Conservation (phyloP, 306 rosid genomes). For the Sicyos edulis region DNA sequence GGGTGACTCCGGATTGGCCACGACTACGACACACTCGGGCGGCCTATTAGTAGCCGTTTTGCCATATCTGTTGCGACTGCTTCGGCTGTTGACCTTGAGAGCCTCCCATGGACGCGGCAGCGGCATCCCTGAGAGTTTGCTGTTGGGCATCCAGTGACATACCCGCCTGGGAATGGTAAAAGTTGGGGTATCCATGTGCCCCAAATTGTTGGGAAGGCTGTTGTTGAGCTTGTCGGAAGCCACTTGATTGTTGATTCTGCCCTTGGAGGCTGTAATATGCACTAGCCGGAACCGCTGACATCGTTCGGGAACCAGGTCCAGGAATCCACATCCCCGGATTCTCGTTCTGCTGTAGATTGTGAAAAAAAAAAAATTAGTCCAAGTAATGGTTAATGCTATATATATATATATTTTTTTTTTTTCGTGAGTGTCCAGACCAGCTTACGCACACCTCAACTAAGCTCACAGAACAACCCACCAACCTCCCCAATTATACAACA, state of each 20-base stretch:
- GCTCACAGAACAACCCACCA: too few relatives aligned
- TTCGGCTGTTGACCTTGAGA: slow-evolving; percentile 77
- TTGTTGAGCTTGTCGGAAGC: slow-evolving; percentile 90
- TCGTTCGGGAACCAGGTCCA: slow-evolving; percentile 91
- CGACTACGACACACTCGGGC: slow-evolving; percentile 39
- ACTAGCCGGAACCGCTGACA: slow-evolving; percentile 79
- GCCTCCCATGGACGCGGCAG: slow-evolving; percentile 42
- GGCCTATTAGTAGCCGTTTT: slow-evolving; percentile 74
- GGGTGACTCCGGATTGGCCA: slow-evolving; percentile 48
- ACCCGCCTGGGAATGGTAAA: slow-evolving; percentile 79
- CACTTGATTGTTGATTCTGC: slow-evolving; percentile 74
- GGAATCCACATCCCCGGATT: slow-evolving; percentile 95
- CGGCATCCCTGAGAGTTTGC: slow-evolving; percentile 68
- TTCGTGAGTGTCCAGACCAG: too few relatives aligned
- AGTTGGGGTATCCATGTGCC: slow-evolving; percentile 65
- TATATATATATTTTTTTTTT: too few relatives aligned
- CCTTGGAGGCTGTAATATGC: slow-evolving; percentile 88
- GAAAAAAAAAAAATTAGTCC: background rate
- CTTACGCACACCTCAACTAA: too few relatives aligned
- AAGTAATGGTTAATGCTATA: background rate
- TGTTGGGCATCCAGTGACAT: slow-evolving; percentile 76
- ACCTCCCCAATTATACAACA: too few relatives aligned
- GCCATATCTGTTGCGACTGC: slow-evolving; percentile 98
- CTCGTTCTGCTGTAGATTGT: slow-evolving; percentile 52
- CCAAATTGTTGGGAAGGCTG: slow-evolving; percentile 87